A percentile compares a stretch with the other conserved stretches of the same genome.
phyloP scores from a whole-genome alignment of 164 flowering plant genomes.

The Aristolochia californica region DNA sequence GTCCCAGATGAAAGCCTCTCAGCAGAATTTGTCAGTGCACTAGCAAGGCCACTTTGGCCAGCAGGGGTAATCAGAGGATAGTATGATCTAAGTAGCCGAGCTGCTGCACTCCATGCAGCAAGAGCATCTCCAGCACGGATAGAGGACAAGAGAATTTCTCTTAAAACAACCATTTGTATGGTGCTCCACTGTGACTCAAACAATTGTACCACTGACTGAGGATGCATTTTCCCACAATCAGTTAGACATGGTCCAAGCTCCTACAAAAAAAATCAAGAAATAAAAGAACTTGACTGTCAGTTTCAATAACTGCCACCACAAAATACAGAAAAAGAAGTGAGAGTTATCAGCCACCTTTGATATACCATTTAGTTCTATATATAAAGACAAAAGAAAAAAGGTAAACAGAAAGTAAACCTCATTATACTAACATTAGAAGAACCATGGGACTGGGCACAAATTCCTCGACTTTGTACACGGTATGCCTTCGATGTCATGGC shows the following conservation, averaged over 20 bases:
- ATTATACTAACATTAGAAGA: slow-evolving; percentile 40
- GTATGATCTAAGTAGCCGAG: slow-evolving; percentile 85
- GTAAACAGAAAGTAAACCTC: too few species aligned
- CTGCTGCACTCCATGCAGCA: slow-evolving; percentile 99
- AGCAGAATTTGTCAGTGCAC: slow-evolving; percentile 77
- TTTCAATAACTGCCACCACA: too few species aligned
- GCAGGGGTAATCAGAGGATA: slow-evolving; percentile 96
- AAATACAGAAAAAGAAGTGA: neutral
- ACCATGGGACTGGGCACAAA: slow-evolving; percentile 26
- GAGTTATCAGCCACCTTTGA: too few species aligned
- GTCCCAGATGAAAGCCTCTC: slow-evolving; percentile 91
- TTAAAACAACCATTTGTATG: slow-evolving; percentile 94
- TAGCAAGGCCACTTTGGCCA: slow-evolving; percentile 95
- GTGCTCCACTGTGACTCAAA: slow-evolving; percentile 99
- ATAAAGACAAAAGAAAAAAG: too few species aligned
- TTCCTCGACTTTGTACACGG: slow-evolving; percentile 90
- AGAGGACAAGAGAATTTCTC: slow-evolving; percentile 88
- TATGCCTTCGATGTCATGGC: slow-evolving; percentile 93
- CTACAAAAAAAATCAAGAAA: slow-evolving; percentile 19
- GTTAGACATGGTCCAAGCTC: slow-evolving; percentile 33
- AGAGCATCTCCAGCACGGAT: slow-evolving; percentile 98
- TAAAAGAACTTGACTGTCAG: neutral
- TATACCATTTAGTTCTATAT: too few species aligned
- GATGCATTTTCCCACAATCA: slow-evolving; percentile 64
- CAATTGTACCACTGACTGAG: slow-evolving; percentile 63